A percentile compares a stretch with the other conserved stretches of the same genome.
Conservation (phyloP, 345 rosid species). For the Camelina hispida region DNA sequence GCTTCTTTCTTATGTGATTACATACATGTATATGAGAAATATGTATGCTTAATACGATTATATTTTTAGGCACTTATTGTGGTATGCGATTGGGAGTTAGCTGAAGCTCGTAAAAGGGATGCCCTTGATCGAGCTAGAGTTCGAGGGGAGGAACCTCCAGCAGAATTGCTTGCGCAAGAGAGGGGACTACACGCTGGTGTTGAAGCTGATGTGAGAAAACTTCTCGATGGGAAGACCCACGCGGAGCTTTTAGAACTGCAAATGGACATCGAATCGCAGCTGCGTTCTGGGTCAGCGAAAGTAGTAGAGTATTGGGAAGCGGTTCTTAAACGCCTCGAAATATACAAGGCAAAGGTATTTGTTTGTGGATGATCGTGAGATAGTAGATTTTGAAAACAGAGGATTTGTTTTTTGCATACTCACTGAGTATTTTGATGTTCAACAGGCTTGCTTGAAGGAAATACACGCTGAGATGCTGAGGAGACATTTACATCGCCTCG, state of each 20-base stretch:
- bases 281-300: constrained; percentile 90
- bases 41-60: constrained; percentile 17
- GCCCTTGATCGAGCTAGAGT: constrained; percentile 90
- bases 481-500: constrained; percentile 75
- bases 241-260: constrained; percentile 70
- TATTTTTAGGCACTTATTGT: constrained; percentile 78
- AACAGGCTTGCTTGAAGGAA: constrained; percentile 91
- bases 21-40: constrained; percentile 13
- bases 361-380: constrained; percentile 9
- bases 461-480: constrained; percentile 86
- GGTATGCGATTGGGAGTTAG: constrained; percentile 93
- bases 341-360: constrained; percentile 92
- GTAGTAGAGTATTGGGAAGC: constrained; percentile 99
- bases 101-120: constrained; percentile 88
- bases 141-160: constrained; percentile 95
- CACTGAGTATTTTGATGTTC: constrained; percentile 34
- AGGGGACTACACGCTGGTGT: constrained; percentile 91
- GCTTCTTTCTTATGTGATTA: not conserved
- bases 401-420: constrained; percentile 5
- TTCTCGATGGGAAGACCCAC: constrained; percentile 81
- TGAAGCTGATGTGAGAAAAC: constrained; percentile 77
- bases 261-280: constrained; percentile 72
- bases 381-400: constrained; percentile 3
- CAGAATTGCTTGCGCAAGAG: constrained; percentile 89
- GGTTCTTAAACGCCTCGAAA: constrained; percentile 83